Evolutionary conservation across 1,284 basidiomycete genomes (phyloP).

Genomic region (Papiliotrema flavescens): DNA sequence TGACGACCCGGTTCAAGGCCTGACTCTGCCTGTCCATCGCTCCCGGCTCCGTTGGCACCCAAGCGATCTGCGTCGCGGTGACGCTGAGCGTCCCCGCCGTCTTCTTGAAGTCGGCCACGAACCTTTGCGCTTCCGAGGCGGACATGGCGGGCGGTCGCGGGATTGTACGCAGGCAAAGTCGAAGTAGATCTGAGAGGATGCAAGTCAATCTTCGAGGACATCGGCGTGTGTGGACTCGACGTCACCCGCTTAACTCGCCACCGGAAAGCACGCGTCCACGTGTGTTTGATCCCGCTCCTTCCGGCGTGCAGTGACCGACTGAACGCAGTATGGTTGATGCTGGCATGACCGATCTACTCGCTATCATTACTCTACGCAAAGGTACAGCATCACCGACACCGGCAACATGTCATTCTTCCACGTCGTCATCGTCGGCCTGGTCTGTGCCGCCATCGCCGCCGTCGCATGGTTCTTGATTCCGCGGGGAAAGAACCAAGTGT

Average conservation of each 20-base stretch:
- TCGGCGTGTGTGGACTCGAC: too few species aligned
- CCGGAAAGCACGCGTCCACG: too few species aligned
- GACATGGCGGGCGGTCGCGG: background rate
- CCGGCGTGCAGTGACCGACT: too few species aligned
- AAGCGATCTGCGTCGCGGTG: conserved; percentile 39
- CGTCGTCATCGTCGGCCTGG: conserved; percentile 39
- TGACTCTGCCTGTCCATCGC: conserved; percentile 44
- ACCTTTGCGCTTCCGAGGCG: conserved; percentile 12
- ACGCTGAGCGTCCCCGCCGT: conserved; percentile 41
- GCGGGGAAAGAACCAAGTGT: conserved; percentile 86
- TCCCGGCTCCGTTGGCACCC: conserved; percentile 35
- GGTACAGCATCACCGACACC: background rate
- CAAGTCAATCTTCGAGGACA: too few species aligned
- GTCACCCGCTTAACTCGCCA: too few species aligned
- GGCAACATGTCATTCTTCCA: conserved; percentile 33
- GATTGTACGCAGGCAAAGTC: too few species aligned
- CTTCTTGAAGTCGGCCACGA: conserved; percentile 43
- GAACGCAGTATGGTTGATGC: background rate
- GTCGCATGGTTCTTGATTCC: conserved; percentile 67
- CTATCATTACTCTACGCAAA: background rate
- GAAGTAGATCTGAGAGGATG: too few species aligned
- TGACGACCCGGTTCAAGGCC: conserved; percentile 39
- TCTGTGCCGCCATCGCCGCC: conserved; percentile 58
- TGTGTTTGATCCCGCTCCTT: background rate
- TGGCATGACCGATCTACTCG: background rate